Evolutionary conservation across 768 basidiomycete species (phyloP), one percentile per base, ranked within the genome.

Genomic region (Rhodotorula babjevae): DNA sequence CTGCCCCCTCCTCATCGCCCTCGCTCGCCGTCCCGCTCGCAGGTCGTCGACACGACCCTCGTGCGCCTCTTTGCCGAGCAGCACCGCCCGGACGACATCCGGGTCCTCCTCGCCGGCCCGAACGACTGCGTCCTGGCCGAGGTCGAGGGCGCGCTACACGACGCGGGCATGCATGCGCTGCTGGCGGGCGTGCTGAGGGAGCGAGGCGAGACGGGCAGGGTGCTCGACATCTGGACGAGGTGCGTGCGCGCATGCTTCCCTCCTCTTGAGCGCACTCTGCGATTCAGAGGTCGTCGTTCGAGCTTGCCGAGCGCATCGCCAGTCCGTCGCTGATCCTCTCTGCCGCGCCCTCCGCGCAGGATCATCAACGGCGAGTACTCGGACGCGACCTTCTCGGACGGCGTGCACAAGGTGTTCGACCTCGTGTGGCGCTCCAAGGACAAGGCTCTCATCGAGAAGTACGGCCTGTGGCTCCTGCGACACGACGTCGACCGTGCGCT

Each of bases 381-480:
- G n/a, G 33, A 55, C 27, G 62, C 61, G 19, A 19, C 3, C 9
- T 31, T 33, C 0, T 62, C 23, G 21, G 59, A 62, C 18, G 73
- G 71, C 15, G 49, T 59, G 6, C 46, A 53, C 59, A 59, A 61
- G 44, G 59, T 78, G 23, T 76, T 59, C 36, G 75, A 76, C 25
- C 50, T 73, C 21, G 50, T 74, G 19, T 71, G 68, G 71, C 67
- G 42, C 23, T 33, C 56, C 40, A 72, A 60, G 42, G 75, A 78
- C 33, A 57, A 44, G 44, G 52, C 19, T 10, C 4, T 72, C 36
- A 63, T 70, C 9, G 75, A 68, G 61, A 59, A 64, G 55, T 76
- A 67, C 25, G 77, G 71, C 12, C 19, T 78, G 23, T 78, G 77
- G 77, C 36, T 78, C 16, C 27, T 75, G 3, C 33, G 59, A 53